Base-by-base conservation (phyloP, 2,329 filamentous ascomycete genomes). In the Sporothrix schenckii region DNA sequence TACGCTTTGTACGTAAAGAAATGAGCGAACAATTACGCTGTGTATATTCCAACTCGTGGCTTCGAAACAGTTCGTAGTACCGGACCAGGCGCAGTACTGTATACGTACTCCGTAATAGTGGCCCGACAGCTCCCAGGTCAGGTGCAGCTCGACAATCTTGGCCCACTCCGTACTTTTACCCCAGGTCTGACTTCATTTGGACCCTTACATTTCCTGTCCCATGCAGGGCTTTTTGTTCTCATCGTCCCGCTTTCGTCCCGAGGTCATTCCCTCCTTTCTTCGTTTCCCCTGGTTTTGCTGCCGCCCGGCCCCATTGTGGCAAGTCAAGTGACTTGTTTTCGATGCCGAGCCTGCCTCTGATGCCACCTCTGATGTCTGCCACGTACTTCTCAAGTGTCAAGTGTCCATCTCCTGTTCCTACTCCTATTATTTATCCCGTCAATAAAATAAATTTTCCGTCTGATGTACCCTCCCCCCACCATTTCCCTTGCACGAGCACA, bases 301-400 rank as follows among this genome's bases (percentile, higher is more conserved):
- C 66, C 52, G 53, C 21, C 34, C 66, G 52, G 53, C 66, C 19
- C 52, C 66, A 53, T 24, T 58, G 52, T 58, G 52, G 52, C 66
- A 58, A 58, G 52, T 49, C 52, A 44, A 56, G 65, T 68, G 66
- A 44, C 44, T 13, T 65, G 41, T 50, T 65, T 50, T 65, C 24
- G 24, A n/a, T 54, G 21, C 34, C 39, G 49, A 49, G 47, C 13
- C 65, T 52, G 30, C 30, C 19, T 39, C n/a, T 27, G 27, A 47
- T 34, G 34, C 34, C 34, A 34, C 34, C 34, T 34, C 34, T 9
- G 6, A 9, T 9, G 6, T 9, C 34, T 9, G 34, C 34, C 34
- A 30, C 27, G 34, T 34, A 30, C 34, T 34, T 34, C 0, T 34
- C 34, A 34, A 7, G 34, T 34, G 34, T 34, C 5, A 1, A 34